Base-by-base conservation (phyloP, 1,284 basidiomycete species). In the Cryptococcus neoformans region DNA sequence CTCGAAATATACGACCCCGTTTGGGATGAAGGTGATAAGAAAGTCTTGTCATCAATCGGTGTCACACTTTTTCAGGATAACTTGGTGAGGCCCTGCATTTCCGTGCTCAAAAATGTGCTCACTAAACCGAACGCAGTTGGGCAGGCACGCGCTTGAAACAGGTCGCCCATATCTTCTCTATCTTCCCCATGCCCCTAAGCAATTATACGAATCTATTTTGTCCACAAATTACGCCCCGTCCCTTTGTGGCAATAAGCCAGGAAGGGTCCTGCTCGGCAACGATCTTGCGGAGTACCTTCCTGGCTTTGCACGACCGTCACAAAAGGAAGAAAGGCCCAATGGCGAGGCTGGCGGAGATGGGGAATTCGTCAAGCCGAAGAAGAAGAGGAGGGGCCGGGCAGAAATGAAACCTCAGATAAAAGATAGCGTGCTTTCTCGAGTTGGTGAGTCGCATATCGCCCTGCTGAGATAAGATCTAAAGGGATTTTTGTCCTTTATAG, bases 341-440 rank as follows among this genome's bases (percentile, higher is more conserved):
- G 47, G 34, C 9, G 35, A 45, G 8, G 50, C 21, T 16, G 49
- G 38, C 8, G 56, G 36, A 9, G 46, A 53, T 9, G 58, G 38
- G 1, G 68, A 67, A n/a, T 74, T 74, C 53, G 59, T 55, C 9
- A 76, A 74, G 57, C 62, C 73, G 1, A 74, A 73, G 57, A 73
- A 73, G 66, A 74, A 74, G 55, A 60, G 70, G n/a, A 68, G 64
- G 60, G 64, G 64, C 8, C 65, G 63, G 28, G 60, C 51, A 0
- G 50, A 48, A 10, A 51, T 21, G 5, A 37, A 40, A 4, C 52
- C 56, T 4, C 54, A 56, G 9, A 10, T 58, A 8, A 60, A 63
- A 47, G 73, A 75, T 54, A 61, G 60, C 3, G 72, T 74, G 0
- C 56, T 76, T n/a, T 60, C 62, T 16, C 63, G 74, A 7, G 49